Conservation (phyloP, 495 filamentous ascomycete genomes). For the Hyaloscypha variabilis region DNA sequence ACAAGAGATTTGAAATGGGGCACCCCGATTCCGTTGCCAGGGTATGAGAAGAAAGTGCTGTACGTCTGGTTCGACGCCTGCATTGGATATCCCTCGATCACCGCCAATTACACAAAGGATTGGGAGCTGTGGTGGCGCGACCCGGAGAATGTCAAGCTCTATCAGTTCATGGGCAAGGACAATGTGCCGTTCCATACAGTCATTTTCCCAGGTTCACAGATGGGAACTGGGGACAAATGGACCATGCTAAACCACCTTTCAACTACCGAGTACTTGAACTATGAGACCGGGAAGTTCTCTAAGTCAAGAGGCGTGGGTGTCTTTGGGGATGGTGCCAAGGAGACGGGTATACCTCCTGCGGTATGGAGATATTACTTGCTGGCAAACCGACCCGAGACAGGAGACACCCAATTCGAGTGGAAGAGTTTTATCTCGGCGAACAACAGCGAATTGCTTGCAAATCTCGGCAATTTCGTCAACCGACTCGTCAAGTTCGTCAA, state of each 20-base stretch:
- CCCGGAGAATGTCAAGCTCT: constrained; percentile 84
- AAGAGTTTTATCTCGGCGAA: constrained; percentile 79
- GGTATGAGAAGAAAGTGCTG: constrained; percentile 71
- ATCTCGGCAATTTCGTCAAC: constrained; percentile 93
- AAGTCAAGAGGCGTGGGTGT: constrained; percentile 90
- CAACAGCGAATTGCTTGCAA: constrained; percentile 88
- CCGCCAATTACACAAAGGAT: constrained; percentile 85
- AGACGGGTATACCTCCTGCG: constrained; percentile 83
- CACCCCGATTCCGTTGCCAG: constrained; percentile 64
- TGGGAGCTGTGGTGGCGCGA: constrained; percentile 98
- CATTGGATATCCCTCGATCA: constrained; percentile 95
- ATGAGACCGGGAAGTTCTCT: constrained; percentile 94
- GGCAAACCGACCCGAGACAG: constrained; percentile 83
- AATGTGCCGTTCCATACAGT: constrained; percentile 93
- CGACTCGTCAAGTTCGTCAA: constrained; percentile 90
- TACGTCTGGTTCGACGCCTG: constrained; percentile 99
- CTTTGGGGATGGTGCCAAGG: constrained; percentile 85
- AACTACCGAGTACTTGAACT: constrained; percentile 95
- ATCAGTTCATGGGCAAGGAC: constrained; percentile 98
- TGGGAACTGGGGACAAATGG: constrained; percentile 86
- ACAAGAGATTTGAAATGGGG: constrained; percentile 91
- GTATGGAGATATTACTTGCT: constrained; percentile 96
- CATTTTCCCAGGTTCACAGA: constrained; percentile 86
- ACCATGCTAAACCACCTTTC: constrained; percentile 88
- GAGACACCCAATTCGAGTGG: constrained; percentile 91